Percentiles rank a stretch among this genome's conserved stretches.
These are phyloP conservation scores for Trichoderma sp. DNA, from an alignment of 2,329 filamentous ascomycete species.

Conservation along the genomic window DNA sequence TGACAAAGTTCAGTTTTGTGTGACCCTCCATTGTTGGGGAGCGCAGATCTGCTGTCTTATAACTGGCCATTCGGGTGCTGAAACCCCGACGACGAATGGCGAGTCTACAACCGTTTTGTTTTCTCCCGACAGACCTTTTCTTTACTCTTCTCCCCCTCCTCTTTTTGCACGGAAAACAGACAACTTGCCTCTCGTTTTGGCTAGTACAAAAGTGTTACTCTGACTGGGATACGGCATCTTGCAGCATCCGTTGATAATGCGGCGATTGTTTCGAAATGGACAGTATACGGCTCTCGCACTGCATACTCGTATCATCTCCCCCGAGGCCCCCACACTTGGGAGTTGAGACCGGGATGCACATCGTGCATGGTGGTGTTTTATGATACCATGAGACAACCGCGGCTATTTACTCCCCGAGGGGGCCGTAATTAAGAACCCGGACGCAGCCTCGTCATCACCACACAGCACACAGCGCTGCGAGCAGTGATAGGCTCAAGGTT, in stretches of 20 bases:
- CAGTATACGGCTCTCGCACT: neutral
- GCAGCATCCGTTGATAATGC: neutral
- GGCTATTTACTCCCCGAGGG: conserved; percentile 2
- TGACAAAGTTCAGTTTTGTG: neutral
- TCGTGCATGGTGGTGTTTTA: neutral
- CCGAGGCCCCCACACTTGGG: conserved; percentile 1
- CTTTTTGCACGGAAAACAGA: neutral
- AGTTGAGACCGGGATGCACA: neutral
- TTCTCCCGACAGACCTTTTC: neutral
- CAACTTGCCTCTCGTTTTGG: neutral
- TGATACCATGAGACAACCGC: neutral
- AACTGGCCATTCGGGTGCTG: neutral
- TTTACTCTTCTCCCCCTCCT: neutral
- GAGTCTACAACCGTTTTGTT: neutral
- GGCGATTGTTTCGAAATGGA: neutral
- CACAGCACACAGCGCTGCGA: neutral
- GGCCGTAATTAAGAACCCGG: neutral
- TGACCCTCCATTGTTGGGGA: conserved; percentile 1
- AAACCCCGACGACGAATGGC: neutral
- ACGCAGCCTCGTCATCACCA: neutral
- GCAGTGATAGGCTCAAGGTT: conserved; percentile 1
- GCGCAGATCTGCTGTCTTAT: neutral
- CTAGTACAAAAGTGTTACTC: neutral
- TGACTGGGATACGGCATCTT: neutral
- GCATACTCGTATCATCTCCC: neutral